A percentile compares a stretch with the other conserved stretches of the same genome.
Conservation (phyloP, 768 basidiomycete genomes). For the Candolleomyces efflorescens region DNA sequence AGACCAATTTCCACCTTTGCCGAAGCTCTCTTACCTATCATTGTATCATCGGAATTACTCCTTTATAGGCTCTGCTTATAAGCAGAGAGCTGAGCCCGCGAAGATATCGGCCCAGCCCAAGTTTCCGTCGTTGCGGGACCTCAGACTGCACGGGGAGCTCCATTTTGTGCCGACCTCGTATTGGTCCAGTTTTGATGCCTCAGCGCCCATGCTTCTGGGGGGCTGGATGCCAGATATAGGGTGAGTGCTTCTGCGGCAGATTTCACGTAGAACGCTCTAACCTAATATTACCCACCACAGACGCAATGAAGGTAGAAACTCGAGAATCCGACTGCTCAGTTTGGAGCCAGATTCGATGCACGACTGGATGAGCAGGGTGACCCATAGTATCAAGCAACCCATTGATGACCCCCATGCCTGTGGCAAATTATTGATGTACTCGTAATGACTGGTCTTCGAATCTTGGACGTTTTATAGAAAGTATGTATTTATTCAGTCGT, state of each 20-base stretch:
- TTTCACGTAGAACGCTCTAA: background rate
- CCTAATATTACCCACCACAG: background rate
- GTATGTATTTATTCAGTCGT: no score
- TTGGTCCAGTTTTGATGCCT: background rate
- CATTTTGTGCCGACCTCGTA: background rate
- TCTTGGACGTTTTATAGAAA: no score
- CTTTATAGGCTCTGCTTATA: background rate
- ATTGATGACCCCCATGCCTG: no score
- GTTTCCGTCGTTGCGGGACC: background rate
- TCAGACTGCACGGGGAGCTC: background rate
- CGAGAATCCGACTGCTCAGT: no score
- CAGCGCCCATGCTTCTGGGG: background rate
- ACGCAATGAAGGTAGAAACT: no score
- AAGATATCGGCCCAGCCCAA: background rate
- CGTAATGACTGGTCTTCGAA: no score
- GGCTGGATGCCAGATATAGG: background rate
- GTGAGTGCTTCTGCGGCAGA: background rate
- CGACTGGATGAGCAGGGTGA: no score
- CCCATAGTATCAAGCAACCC: no score
- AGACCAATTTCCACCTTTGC: background rate
- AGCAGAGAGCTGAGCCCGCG: background rate
- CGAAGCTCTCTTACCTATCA: background rate
- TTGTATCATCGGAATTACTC: background rate
- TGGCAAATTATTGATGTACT: no score
- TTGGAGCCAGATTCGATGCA: no score